A percentile compares a stretch with the other conserved stretches of the same genome.
These are phyloP conservation scores for Smallanthus sonchifolius DNA, from an alignment of 129 eudicot genomes.

Conservation along the genomic window DNA sequence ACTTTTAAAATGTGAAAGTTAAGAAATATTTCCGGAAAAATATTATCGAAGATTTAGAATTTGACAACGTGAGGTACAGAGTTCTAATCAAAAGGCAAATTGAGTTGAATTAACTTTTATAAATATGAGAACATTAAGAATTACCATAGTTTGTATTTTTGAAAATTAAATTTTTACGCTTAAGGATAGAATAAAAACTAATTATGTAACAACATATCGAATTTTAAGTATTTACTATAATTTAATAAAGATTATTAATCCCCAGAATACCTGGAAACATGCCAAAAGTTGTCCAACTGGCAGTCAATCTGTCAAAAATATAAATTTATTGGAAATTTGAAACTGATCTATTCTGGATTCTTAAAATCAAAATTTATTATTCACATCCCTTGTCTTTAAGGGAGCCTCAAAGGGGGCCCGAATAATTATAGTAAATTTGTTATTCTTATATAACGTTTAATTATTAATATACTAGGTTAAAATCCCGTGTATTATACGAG, in stretches of 20 bases:
- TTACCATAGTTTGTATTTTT: no score
- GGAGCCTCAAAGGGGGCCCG: neutral
- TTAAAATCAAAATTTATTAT: neutral
- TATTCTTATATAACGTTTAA: neutral
- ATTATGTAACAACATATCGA: neutral
- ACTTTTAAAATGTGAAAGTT: no score
- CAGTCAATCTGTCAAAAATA: constrained; percentile 17
- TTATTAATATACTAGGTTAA: no score
- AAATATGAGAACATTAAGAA: no score
- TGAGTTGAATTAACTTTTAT: no score
- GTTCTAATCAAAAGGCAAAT: no score
- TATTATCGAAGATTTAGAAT: no score
- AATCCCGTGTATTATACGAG: no score
- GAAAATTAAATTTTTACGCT: no score
- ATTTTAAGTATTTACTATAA: neutral
- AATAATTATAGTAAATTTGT: neutral
- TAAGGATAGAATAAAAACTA: neutral
- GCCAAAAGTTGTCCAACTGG: constrained; percentile 23
- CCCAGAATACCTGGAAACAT: constrained; percentile 11
- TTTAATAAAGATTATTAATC: neutral
- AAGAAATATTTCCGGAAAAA: no score
- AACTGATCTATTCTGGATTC: constrained; percentile 17
- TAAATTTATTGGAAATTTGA: neutral
- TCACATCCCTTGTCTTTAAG: constrained; percentile 7
- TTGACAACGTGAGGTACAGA: no score